Percentiles rank a stretch among this genome's conserved stretches.
Evolutionary conservation across 1,139 yeast genomes (phyloP).

Genomic region (Saccharomycopsis crataegensis): DNA sequence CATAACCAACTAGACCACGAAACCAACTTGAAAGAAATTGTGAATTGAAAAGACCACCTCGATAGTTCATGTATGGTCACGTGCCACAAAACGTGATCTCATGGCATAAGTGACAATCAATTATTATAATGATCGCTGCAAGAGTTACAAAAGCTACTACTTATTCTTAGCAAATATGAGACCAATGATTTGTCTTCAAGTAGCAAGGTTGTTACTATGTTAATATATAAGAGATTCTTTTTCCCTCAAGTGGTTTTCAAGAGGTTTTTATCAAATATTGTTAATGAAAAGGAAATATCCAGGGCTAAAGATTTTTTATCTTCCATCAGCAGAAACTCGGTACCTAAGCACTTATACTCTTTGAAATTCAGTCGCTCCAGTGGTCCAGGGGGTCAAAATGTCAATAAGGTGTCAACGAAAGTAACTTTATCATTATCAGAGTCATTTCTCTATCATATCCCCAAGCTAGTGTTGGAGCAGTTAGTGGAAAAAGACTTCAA

Average conservation of each 20-base stretch:
- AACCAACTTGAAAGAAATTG: slow-evolving; percentile 31
- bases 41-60: not conserved
- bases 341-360: slow-evolving; percentile 47
- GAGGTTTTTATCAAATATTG: not conserved
- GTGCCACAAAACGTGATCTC: too few species aligned
- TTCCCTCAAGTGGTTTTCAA: too few species aligned
- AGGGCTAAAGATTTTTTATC: slow-evolving; percentile 2
- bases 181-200: too few species aligned
- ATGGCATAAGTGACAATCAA: too few species aligned
- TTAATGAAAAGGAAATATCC: not conserved
- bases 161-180: too few species aligned
- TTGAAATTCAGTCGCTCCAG: slow-evolving; percentile 64
- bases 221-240: too few species aligned
- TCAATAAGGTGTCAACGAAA: slow-evolving; percentile 75
- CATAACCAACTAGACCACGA: slow-evolving; percentile 98
- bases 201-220: too few species aligned
- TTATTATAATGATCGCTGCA: too few species aligned
- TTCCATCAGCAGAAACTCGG: slow-evolving; percentile 15
- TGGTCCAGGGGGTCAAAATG: slow-evolving; percentile 96
- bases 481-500: slow-evolving; percentile 36
- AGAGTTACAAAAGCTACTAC: too few species aligned
- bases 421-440: slow-evolving; percentile 55
- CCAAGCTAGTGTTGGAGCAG: slow-evolving; percentile 42
- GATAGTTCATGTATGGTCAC: too few species aligned
- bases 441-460: slow-evolving; percentile 64